Percentiles rank a stretch among this genome's conserved stretches.
Evolutionary conservation across 352 stramenopile species (phyloP).

Genomic region (Achlya hypogyna): DNA sequence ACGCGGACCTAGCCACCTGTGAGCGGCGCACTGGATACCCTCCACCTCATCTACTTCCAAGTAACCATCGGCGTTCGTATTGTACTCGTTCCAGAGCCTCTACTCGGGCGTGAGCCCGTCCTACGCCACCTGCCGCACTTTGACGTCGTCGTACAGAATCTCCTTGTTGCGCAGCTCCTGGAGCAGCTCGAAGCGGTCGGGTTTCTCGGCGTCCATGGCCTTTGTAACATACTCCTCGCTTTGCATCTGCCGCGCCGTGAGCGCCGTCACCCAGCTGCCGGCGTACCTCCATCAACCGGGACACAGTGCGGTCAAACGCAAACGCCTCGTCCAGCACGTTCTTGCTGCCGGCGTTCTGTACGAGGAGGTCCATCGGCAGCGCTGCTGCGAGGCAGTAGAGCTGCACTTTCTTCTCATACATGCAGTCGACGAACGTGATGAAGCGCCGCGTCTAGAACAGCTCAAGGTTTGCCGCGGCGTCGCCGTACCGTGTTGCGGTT

Average conservation of each 20-base stretch:
- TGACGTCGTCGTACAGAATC: slow-evolving; percentile 14
- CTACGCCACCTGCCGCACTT: neutral
- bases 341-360: slow-evolving; percentile 46
- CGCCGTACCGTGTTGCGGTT: slow-evolving; percentile 73
- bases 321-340: slow-evolving; percentile 69
- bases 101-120: neutral
- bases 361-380: slow-evolving; percentile 49
- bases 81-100: slow-evolving; percentile 18
- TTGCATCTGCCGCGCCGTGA: slow-evolving; percentile 13
- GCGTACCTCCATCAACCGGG: slow-evolving; percentile 67
- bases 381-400: slow-evolving; percentile 64
- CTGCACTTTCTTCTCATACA: slow-evolving; percentile 87
- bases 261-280: too few species aligned
- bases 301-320: slow-evolving; percentile 81
- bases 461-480: neutral
- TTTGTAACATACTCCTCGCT: slow-evolving; percentile 14
- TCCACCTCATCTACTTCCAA: slow-evolving; percentile 7
- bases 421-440: slow-evolving; percentile 97
- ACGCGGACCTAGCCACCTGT: neutral
- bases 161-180: neutral
- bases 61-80: neutral
- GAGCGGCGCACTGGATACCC: neutral
- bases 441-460: slow-evolving; percentile 81
- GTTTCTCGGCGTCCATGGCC: neutral
- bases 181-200: neutral